Evolutionary conservation across 2,329 filamentous ascomycete genomes (phyloP), one percentile per base, ranked within the genome.

Genomic region (Cladorrhinum sp.): DNA sequence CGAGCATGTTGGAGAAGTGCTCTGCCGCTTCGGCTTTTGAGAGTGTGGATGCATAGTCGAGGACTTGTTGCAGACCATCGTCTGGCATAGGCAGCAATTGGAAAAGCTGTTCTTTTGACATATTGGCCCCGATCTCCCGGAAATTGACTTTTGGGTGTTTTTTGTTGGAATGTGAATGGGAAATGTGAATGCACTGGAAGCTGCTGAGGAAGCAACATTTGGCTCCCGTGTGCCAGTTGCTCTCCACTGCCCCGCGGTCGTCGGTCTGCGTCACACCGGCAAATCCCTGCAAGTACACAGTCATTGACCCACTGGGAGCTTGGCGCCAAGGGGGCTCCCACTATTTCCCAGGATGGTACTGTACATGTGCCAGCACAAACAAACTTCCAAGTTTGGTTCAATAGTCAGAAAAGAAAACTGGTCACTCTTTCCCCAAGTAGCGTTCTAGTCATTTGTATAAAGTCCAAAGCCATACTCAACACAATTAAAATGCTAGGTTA

Each of bases 1-100:
- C 95, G 0, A 99, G 83, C 57, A 99, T 79, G 70, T 95, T 92
- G 73, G 87, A 89, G 63, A 99, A 88, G 74, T 98, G 92, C 48
- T 92, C 87, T 55, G 86, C 92, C 13, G 91, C 90, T 65, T 89
- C 90, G 55, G 86, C 77, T 70, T 89, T 92, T 20, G 92, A 86
- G 8, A 98, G 81, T 0, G 87, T 89, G 36, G 85, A 79, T 2
- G 91, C 87, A 73, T 97, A 97, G 52, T 91, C 86, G 66, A 98
- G 81, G 49, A 97, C 84, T 71, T 98, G 91, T 70, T 87, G 85
- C 29, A 98, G 80, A 45, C 93, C 92, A 12, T 90, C 87, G 36
- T 96, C 87, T 36, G 96, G 92, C 10, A 98, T 80, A 7, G 92
- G 92, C 1, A 99, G 82, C 16, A 99, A 81, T 70, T 86, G 86